Conservation (phyloP, 768 basidiomycete genomes). For the Phanerodontia chrysosporium region DNA sequence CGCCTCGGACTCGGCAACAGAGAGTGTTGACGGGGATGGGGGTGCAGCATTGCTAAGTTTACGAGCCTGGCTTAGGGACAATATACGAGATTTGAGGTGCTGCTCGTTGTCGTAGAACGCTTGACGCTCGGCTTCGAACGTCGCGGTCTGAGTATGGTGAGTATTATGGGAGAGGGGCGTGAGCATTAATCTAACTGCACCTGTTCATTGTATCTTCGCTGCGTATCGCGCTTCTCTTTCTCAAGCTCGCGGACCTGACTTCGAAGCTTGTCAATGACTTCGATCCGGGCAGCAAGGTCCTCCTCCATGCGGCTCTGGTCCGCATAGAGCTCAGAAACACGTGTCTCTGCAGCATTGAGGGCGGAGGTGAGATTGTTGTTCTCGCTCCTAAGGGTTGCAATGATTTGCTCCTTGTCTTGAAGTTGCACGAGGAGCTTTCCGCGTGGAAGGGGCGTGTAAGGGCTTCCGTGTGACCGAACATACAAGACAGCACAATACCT, state of each 20-base stretch:
- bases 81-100: slow-evolving; percentile 87
- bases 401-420: slow-evolving; percentile 74
- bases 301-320: slow-evolving; percentile 81
- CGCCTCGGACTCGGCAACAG: slow-evolving; percentile 25
- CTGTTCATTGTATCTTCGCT: slow-evolving; percentile 86
- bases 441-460: neutral
- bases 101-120: slow-evolving; percentile 92
- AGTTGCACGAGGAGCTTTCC: slow-evolving; percentile 70
- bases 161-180: slow-evolving; percentile 9
- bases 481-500: slow-evolving; percentile 39
- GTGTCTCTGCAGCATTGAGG: slow-evolving; percentile 63
- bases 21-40: slow-evolving; percentile 25
- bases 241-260: slow-evolving; percentile 80
- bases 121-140: slow-evolving; percentile 90
- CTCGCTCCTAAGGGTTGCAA: slow-evolving; percentile 55
- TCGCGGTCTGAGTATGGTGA: slow-evolving; percentile 53
- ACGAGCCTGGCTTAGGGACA: slow-evolving; percentile 66
- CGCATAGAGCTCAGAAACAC: slow-evolving; percentile 73
- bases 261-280: slow-evolving; percentile 79
- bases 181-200: slow-evolving; percentile 40
- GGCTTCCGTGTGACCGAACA: neutral
- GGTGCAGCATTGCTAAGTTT: slow-evolving; percentile 39
- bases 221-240: slow-evolving; percentile 81
- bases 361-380: slow-evolving; percentile 62
- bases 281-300: slow-evolving; percentile 77